Percentiles rank a stretch among this genome's conserved stretches.
phyloP scores from a whole-genome alignment of 2,329 filamentous ascomycete genomes.

The Penicillium digitatum region DNA sequence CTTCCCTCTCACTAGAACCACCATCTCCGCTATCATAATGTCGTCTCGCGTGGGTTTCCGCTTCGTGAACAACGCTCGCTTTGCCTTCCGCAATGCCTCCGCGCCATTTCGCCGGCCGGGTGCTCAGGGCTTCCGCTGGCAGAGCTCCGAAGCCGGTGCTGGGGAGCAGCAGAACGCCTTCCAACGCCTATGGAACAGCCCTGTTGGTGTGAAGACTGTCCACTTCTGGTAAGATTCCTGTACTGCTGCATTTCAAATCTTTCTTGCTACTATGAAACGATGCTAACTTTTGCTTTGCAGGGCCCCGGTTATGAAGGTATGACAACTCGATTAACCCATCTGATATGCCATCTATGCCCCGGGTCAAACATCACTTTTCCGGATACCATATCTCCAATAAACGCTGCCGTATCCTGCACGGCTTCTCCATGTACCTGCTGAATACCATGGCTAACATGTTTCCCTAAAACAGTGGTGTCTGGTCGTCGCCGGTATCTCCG shows the following conservation, averaged over 20 bases:
- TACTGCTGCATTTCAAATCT: background rate
- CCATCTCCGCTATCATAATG: conserved; percentile 26
- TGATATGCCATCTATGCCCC: background rate
- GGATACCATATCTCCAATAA: background rate
- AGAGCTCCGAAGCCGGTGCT: conserved; percentile 60
- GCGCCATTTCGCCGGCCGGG: conserved; percentile 52
- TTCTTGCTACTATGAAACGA: background rate
- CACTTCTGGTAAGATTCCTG: conserved; percentile 75
- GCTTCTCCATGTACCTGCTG: background rate
- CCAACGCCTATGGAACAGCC: conserved; percentile 78
- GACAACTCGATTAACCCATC: conserved; percentile 12
- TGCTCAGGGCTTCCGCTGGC: conserved; percentile 60
- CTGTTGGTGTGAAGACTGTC: conserved; percentile 82
- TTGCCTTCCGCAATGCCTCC: conserved; percentile 52
- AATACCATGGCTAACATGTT: conserved; percentile 5
- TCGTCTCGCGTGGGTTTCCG: conserved; percentile 59
- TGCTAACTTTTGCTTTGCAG: conserved; percentile 44
- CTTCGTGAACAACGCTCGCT: conserved; percentile 50
- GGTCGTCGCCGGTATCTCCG: conserved; percentile 85
- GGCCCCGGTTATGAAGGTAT: conserved; percentile 88
- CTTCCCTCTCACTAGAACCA: conserved; percentile 16
- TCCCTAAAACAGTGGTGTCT: conserved; percentile 67
- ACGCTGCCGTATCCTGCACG: background rate
- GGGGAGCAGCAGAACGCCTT: conserved; percentile 52
- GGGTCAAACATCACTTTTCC: too few relatives aligned